Evolutionary conservation across 345 rosid species (phyloP).

Genomic region (Moringa oleifera): DNA sequence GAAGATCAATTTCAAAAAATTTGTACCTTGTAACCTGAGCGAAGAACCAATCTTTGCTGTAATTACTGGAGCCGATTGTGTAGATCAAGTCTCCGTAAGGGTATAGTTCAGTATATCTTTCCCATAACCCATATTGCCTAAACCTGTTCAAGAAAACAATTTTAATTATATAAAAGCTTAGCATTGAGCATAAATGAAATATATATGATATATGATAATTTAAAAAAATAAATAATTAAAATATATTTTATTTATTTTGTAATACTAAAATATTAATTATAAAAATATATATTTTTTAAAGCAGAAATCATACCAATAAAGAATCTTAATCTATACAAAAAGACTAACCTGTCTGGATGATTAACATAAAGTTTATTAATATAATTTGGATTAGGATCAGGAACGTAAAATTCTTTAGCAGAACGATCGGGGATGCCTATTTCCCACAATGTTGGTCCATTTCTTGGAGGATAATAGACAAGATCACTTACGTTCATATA

Average conservation of each 20-base stretch:
- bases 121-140: slow-evolving; percentile 88
- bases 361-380: slow-evolving; percentile 44
- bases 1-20: background rate
- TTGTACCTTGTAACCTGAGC: slow-evolving; percentile 66
- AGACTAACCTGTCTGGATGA: slow-evolving; percentile 64
- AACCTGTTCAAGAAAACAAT: no score
- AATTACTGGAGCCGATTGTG: slow-evolving; percentile 60
- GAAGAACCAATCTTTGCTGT: slow-evolving; percentile 74
- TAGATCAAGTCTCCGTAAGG: slow-evolving; percentile 64
- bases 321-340: no score
- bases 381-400: slow-evolving; percentile 51
- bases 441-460: slow-evolving; percentile 70
- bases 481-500: slow-evolving; percentile 34
- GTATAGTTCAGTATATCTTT: slow-evolving; percentile 68
- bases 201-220: no score
- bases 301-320: no score
- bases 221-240: no score
- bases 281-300: no score
- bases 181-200: no score
- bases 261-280: no score
- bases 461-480: slow-evolving; percentile 51
- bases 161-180: no score
- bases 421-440: slow-evolving; percentile 64
- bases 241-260: no score
- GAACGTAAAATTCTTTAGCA: slow-evolving; percentile 55